phyloP scores from a whole-genome alignment of 495 filamentous ascomycete genomes.

The Venustampulla echinocandica region DNA sequence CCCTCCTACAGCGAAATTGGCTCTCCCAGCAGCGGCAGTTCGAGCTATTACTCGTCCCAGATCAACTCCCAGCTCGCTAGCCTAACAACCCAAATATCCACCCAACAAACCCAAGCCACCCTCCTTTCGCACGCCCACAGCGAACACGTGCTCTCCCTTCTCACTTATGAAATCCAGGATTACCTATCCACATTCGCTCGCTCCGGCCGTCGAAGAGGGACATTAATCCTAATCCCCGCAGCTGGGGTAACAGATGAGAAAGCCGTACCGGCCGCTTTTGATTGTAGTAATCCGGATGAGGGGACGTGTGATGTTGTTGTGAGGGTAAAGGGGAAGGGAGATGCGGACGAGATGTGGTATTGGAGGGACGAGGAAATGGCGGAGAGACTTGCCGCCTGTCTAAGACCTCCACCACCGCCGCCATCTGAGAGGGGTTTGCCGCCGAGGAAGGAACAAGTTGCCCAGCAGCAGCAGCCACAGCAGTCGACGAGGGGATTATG shows the following conservation, averaged over 20 bases:
- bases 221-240: slow-evolving; percentile 19
- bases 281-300: slow-evolving; percentile 11
- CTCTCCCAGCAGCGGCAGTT: neutral
- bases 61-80: slow-evolving; percentile 15
- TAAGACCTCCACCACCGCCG: slow-evolving; percentile 30
- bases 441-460: slow-evolving; percentile 4
- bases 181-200: slow-evolving; percentile 20
- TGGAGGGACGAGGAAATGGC: slow-evolving; percentile 42
- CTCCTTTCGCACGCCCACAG: slow-evolving; percentile 17
- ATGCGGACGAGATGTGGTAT: slow-evolving; percentile 23
- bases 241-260: slow-evolving; percentile 13
- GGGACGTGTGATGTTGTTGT: slow-evolving; percentile 15
- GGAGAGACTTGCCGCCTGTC: slow-evolving; percentile 31
- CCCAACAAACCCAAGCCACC: slow-evolving; percentile 8
- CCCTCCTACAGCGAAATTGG: slow-evolving; percentile 16
- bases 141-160: slow-evolving; percentile 18
- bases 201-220: slow-evolving; percentile 12
- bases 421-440: slow-evolving; percentile 4
- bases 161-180: slow-evolving; percentile 18
- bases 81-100: slow-evolving; percentile 14
- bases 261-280: slow-evolving; percentile 15
- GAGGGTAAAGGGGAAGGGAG: slow-evolving; percentile 13
- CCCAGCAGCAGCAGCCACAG: neutral
- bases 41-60: slow-evolving; percentile 12
- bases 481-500: neutral